These are phyloP conservation scores for Biancaea sappan DNA, from an alignment of 306 rosid species.

Conservation along the genomic window DNA sequence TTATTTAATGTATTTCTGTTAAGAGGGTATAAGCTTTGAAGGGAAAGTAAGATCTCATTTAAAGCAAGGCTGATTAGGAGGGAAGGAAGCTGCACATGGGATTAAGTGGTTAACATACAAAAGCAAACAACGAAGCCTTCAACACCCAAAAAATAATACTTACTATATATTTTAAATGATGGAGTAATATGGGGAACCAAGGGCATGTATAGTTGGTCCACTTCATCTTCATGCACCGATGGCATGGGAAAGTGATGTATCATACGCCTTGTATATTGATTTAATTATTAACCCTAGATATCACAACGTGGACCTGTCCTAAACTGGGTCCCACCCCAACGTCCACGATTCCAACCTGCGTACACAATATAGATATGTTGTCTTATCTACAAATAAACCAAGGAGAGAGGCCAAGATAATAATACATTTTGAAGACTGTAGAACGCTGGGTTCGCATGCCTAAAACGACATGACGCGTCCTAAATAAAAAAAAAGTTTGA, in stretches of 20 bases:
- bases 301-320: constrained; percentile 34
- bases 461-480: neutral
- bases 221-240: constrained; percentile 21
- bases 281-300: constrained; percentile 28
- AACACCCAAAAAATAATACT: neutral
- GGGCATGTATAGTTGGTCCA: constrained; percentile 45
- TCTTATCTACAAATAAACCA: neutral
- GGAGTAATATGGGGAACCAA: constrained; percentile 18
- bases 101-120: constrained; percentile 27
- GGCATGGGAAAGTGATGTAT: constrained; percentile 43
- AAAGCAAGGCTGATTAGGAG: constrained; percentile 20
- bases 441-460: neutral
- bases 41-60: neutral
- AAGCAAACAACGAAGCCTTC: neutral
- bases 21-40: neutral
- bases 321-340: neutral
- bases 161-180: neutral
- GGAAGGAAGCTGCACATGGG: constrained; percentile 50
- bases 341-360: too few relatives aligned
- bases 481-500: neutral
- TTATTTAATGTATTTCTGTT: too few relatives aligned
- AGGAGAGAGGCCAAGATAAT: neutral
- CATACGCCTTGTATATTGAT: neutral
- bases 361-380: neutral
- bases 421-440: neutral